Base-by-base conservation (phyloP, 257 asterid species). In the Solanum virginianum region DNA sequence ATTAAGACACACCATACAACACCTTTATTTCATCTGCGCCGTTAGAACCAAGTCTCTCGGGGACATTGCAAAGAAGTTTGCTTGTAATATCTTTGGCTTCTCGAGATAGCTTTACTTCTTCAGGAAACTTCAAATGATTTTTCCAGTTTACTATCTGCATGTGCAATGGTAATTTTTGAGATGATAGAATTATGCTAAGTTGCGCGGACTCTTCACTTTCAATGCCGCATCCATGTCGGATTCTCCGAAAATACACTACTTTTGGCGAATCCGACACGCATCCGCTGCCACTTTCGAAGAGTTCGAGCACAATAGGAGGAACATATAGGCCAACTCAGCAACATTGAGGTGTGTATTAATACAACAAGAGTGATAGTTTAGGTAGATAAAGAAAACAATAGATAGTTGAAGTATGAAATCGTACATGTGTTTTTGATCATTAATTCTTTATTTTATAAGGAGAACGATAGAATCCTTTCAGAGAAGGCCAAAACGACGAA, bases 61-160 rank as follows among this genome's bases (percentile, higher is more conserved):
- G 91, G 45, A 96, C 99, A 86, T 91, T 93, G 80, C 99, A 96
- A 57, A 96, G 99, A 66, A 96, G 91, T 89, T 87, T 93, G 91
- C 98, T 88, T 80, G 92, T 92, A 70, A 94, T 92, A 85, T 96
- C 97, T 89, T 92, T 94, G 20, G 98, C 99, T 89, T 92, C 98
- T 59, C 84, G 56, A 39, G 97, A 88, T 69, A 96, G 93, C 88
- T 90, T 92, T 84, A 96, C 98, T 93, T 96, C 99, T 88, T 93
- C 98, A 5, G 99, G 99, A 85, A 96, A 96, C 89, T 92, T 96
- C 74, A 96, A 86, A 92, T 96, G 97, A 84, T 95, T 86, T 91
- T 87, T 96, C 99, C 99, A 96, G 91, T 96, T 96, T 88, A 96
- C 98, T 82, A 96, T 94, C 99, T 96, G 94, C 88, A 87, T 20